Evolutionary conservation across 176 grass and related monocot genomes (phyloP), one percentile per base, ranked within the genome.

Genomic region (Tuctoria greenei): DNA sequence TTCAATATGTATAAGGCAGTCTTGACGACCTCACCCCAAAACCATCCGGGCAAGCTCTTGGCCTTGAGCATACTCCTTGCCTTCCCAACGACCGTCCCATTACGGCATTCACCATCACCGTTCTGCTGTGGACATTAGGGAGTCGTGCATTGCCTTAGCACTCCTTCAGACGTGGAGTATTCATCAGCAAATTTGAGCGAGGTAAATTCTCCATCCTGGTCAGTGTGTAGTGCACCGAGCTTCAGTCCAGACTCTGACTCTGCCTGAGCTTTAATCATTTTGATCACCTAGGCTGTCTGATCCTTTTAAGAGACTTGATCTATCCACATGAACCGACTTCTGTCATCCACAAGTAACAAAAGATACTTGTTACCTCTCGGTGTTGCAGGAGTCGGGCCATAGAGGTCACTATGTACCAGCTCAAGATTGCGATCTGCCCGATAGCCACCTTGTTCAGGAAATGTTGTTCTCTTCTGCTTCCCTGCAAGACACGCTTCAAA

Each of bases 141-240:
- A 0, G 55, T 10, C 2, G 23, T 58, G 1, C 11, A 1, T 0
- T 25, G 10, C 2, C 24, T 6, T 0, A 0, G 18, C 2, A 26
- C 23, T 0, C 21, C 55, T 0, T 8, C 4, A 0, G 12, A 21
- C 0, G 10, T 4, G 10, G 23, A 58, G 4, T 25, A 11, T 0
- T n/a, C n/a, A n/a, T 27, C 10, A 0, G 3, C 4, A 3, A 26
- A 25, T 0, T 12, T 3, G 9, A 0, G 11, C 3, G 55, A 58
- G 23, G 1, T 58, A 10, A 58, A 58, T 0, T 58, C 9, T 0
- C 55, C 55, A 1, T 24, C 55, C 0, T 10, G 21, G 4, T 58
- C 55, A 0, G 55, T 26, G 0, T 10, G 2, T 4, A 58, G 10
- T 0, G 9, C 10, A 0, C 16, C 5, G 10, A 26, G 0, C 24